Conservation (phyloP, 1,284 basidiomycete genomes). For the Gomphus bonarii region DNA sequence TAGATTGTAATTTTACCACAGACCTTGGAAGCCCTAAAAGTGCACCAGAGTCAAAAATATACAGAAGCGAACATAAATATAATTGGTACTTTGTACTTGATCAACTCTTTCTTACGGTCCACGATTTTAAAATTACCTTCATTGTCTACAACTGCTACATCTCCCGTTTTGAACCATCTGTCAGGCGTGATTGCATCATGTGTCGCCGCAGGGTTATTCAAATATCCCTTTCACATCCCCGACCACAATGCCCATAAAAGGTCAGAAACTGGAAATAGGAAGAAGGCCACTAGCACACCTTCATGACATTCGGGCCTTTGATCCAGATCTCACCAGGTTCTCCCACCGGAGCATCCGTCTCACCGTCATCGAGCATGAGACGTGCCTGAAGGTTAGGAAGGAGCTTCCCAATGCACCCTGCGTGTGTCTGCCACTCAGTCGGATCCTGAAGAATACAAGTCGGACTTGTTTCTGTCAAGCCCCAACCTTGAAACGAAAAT, state of each 20-base stretch:
- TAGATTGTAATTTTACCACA: constrained; percentile 5
- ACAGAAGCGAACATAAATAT: background rate
- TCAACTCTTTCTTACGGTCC: constrained; percentile 70
- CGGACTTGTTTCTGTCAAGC: constrained; percentile 72
- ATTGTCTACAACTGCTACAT: constrained; percentile 51
- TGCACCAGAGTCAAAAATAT: background rate
- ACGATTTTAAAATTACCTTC: constrained; percentile 61
- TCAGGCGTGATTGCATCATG: constrained; percentile 54
- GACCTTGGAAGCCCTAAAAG: constrained; percentile 56
- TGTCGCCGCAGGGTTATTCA: constrained; percentile 59
- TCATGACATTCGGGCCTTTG: constrained; percentile 72
- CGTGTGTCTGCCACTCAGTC: constrained; percentile 15
- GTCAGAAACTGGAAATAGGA: background rate
- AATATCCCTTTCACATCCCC: constrained; percentile 31
- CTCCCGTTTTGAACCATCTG: constrained; percentile 81
- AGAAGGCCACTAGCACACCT: constrained; percentile 23
- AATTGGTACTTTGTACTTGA: constrained; percentile 68
- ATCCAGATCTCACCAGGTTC: constrained; percentile 76
- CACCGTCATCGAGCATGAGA: constrained; percentile 38
- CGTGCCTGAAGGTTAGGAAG: constrained; percentile 38
- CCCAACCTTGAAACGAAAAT: constrained; percentile 42
- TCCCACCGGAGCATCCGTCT: constrained; percentile 33
- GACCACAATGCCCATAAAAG: background rate
- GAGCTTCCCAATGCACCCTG: constrained; percentile 28
- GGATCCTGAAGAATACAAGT: constrained; percentile 27